Base-by-base conservation (phyloP, 169 alveolate genomes). In the Cryptosporidium sp. region DNA sequence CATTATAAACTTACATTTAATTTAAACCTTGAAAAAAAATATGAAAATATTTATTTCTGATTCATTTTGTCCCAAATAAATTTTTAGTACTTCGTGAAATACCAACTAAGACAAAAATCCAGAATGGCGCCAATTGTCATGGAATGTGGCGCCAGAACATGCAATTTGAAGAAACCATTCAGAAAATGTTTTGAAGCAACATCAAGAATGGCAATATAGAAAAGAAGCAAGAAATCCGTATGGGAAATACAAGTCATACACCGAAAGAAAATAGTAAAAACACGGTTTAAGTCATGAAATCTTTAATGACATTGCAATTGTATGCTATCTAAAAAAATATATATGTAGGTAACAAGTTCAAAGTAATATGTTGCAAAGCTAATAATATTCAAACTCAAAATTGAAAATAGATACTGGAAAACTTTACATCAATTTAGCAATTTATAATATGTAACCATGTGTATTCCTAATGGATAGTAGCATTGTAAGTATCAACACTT, bases 301-400 rank as follows among this genome's bases (percentile, higher is more conserved):
- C n/a, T 12, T 56, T 26, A 56, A 56, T 56, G 67, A 26, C 1
- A 21, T 10, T 56, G 67, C 67, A 56, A 48, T 56, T 56, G 7
- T 23, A 4, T 26, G 67, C 21, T 21, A 56, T n/a, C 67, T 31
- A 65, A 65, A 35, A n/a, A n/a, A 33, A 65, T 65, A 65, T 65
- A 65, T 33, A 37, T 37, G 23, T 65, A 65, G 48, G 72, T 37
- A 65, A 65, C 72, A n/a, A 31, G 21, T n/a, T 16, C 3, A 60
- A 35, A 65, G 21, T 65, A 65, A 65, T 65, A 31, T 8, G 5
- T 26, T 56, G 8, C 37, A 5, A 56, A 56, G 67, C 67, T 56
- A 29, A 56, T 10, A 56, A 21, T 56, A 10, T 56, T 26, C 37
- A n/a, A n/a, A 26, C 23, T 29, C n/a, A 56, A 26, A 6, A 56